Conservation (phyloP, 2,329 filamentous ascomycete species). For the Microsporum canis region DNA sequence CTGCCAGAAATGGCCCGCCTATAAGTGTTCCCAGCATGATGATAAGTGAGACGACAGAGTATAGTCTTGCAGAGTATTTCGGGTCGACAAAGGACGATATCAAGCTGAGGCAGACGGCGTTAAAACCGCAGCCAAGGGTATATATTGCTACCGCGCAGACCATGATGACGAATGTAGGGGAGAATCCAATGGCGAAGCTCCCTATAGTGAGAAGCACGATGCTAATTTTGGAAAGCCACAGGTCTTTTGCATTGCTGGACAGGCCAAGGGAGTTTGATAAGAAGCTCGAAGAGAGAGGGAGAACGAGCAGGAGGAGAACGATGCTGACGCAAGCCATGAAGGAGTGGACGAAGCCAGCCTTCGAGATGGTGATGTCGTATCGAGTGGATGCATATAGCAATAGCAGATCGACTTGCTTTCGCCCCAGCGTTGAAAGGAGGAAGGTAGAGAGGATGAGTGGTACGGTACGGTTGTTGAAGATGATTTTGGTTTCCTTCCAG, state of each 20-base stretch:
- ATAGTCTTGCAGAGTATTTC: conserved; percentile 39
- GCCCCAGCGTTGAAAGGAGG: conserved; percentile 38
- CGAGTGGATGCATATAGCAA: conserved; percentile 44
- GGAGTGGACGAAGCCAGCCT: conserved; percentile 34
- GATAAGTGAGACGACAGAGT: conserved; percentile 40
- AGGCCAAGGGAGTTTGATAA: conserved; percentile 20
- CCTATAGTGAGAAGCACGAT: conserved; percentile 35
- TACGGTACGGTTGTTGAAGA: conserved; percentile 31
- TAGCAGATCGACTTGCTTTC: conserved; percentile 37
- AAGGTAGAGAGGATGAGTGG: conserved; percentile 37
- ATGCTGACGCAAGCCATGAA: conserved; percentile 40
- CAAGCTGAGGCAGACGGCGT: conserved; percentile 37
- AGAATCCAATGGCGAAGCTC: conserved; percentile 38
- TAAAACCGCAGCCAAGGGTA: conserved; percentile 40
- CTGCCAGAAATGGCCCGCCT: conserved; percentile 37
- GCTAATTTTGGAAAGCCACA: conserved; percentile 37
- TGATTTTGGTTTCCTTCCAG: conserved; percentile 10
- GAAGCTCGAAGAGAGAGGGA: conserved; percentile 34
- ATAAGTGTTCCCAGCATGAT: conserved; percentile 39
- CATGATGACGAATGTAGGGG: conserved; percentile 33
- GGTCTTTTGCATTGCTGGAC: conserved; percentile 33
- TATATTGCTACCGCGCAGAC: conserved; percentile 38
- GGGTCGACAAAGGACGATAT: conserved; percentile 39
- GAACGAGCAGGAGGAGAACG: conserved; percentile 35
- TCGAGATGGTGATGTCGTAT: conserved; percentile 39